Base-by-base conservation (phyloP, 2,329 filamentous ascomycete species). In the Byssothecium circinans region DNA sequence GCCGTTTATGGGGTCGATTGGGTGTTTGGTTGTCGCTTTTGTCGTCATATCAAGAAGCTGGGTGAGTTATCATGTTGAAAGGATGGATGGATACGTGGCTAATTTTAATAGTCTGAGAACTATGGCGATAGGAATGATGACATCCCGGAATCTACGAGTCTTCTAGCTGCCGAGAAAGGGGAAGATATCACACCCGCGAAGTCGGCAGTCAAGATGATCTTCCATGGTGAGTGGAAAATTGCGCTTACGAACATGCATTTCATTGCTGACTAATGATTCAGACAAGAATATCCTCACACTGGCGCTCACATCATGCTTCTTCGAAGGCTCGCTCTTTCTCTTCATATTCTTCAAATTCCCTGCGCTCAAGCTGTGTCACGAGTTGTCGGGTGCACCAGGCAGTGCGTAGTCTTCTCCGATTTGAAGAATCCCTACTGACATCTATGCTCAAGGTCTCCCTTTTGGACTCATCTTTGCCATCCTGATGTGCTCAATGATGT, bases 341-440 rank as follows among this genome's bases (percentile, higher is more conserved):
- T 84, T 84, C 58, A 79, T 85, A 47, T 84, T 83, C 64, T 83
- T 82, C 70, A 84, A 81, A 77, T 79, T 80, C 0, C 77, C 80
- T 1, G 76, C 80, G 2, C 67, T 85, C n/a, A 77, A 64, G 44
- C 52, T 65, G 10, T 62, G 57, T 32, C 65, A 68, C 34, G 57
- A 66, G 33, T 23, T 65, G 18, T 50, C 62, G 8, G 62, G 58
- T 14, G 58, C 61, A n/a, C 58, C 57, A 41, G 54, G 58, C 20
- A 60, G 65, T 64, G 59, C 47, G 59, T 39, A 33, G 22, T 15
- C 25, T 20, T 12, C 17, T 17, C 4, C 7, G 11, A 39, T 10
- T 18, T 32, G 4, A 12, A 23, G 15, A n/a, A 6, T 10, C 12
- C 2, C 8, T 18, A 32, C 48, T 61, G 38, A 62, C 47, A n/a